Evolutionary conservation across 768 basidiomycete species (phyloP), one percentile per base, ranked within the genome.

Genomic region (Russula lepida): DNA sequence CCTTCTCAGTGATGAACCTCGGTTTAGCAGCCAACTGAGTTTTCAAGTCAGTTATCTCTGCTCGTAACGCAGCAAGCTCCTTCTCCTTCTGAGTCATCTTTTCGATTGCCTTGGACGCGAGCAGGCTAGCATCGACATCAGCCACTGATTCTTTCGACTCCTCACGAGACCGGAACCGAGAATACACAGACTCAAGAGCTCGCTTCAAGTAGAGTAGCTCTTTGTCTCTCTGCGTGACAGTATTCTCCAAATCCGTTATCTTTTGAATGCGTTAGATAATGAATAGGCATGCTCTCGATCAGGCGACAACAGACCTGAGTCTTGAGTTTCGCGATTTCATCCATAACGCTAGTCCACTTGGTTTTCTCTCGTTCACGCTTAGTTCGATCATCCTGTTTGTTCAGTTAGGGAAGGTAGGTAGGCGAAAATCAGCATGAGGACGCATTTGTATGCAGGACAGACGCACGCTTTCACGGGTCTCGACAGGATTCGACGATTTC

Each of bases 161-260:
- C 67, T 82, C 81, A 47, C 81, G 73, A 6, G 81, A 76, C 6
- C 80, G 77, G 70, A 94, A 87, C n/a, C 88, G 80, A 12, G 85
- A 85, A 71, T 91, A 91, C 5, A 95, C 87, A 7, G 89, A 87
- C 71, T 93, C 90, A 39, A 97, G 76, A n/a, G 91, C 88, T 15
- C 87, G 85, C 69, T 92, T 91, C 41, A 94, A 78, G 67, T 86
- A 89, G 0, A 79, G 65, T 35, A 87, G 78, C 58, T 93, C 88
- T 69, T 91, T 92, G 64, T 87, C 82, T 68, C 85, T 88, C 56
- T 75, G 72, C 4, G 71, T 71, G 3, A 83, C 48, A 3, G 72
- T 66, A 4, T 67, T 71, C 47, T 84, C 84, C 52, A 84, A 71
- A 47, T 86, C 84, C 3, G 71, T 72, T 48, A 77, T 77, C 88